Evolutionary conservation across 2,329 filamentous ascomycete genomes (phyloP), one percentile per base, ranked within the genome.

Genomic region (Epicoccum sorghinum): DNA sequence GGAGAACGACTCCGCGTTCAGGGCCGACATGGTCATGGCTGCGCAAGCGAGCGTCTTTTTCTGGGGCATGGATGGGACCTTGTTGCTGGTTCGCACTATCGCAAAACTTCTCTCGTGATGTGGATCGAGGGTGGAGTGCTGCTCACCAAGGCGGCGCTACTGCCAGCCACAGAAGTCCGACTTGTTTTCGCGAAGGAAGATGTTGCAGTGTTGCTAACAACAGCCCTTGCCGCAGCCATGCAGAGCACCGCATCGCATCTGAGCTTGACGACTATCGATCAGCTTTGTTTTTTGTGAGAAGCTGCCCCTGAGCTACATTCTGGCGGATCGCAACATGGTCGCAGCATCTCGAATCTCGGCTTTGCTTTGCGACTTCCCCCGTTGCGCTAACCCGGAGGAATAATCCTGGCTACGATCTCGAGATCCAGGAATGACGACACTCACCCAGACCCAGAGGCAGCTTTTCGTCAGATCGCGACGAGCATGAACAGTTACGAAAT

Each of bases 61-160:
- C 52, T 30, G 46, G 52, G 52, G 52, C 45, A 44, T 25, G 50
- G 50, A 53, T 48, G 44, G 51, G 35, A 47, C 52, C 46, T 48
- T 55, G 52, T 46, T 29, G 43, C 37, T 42, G 50, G 38, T 18
- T 37, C 50, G 50, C 50, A 53, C 32, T 32, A 30, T 33, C 23
- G 52, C 52, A 50, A 38, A 42, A 46, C 41, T 55, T 55, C 52
- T 55, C 46, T 50, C 52, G 27, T 55, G 52, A 55, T 42, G 52
- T 50, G 46, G 52, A 55, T 46, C 52, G 52, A 55, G 46, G 36
- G 46, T 55, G 52, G 46, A 49, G 52, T 43, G 52, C 30, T 49
- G 45, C 32, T 45, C 48, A 35, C 18, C 35, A 22, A 33, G 40
- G 35, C 25, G 33, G 46, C 52, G 52, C 52, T 49, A 55, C 41